A percentile compares a stretch with the other conserved stretches of the same genome.
Conservation (phyloP, 2,329 filamentous ascomycete genomes). For the Endothia cerciana region DNA sequence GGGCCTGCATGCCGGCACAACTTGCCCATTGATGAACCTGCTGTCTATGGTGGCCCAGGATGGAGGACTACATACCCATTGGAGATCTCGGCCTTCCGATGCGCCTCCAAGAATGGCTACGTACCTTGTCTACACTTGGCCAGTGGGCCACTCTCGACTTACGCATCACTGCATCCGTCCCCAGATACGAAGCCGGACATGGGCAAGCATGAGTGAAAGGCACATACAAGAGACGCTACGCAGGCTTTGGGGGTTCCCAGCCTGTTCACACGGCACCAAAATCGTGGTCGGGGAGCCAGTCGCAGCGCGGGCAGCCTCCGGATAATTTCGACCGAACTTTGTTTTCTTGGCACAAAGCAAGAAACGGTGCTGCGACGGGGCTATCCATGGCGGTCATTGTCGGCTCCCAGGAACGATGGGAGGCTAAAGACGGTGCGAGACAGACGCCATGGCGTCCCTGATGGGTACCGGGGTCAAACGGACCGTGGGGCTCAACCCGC, state of each 20-base stretch:
- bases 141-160: neutral
- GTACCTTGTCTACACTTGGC: neutral
- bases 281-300: neutral
- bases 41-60: neutral
- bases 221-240: no score
- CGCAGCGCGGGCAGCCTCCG: neutral
- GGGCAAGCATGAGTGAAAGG: neutral
- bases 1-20: neutral
- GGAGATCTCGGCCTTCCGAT: neutral
- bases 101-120: neutral
- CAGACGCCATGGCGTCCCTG: neutral
- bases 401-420: neutral
- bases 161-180: neutral
- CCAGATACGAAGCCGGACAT: neutral
- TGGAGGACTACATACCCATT: neutral
- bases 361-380: neutral
- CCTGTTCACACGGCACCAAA: neutral
- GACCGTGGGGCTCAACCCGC: constrained; percentile 1
- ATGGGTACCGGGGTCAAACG: neutral
- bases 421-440: constrained; percentile 3
- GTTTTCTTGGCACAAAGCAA: constrained; percentile 7
- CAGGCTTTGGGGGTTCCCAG: no score
- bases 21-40: neutral
- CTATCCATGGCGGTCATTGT: constrained; percentile 7
- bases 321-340: constrained; percentile 7